These are phyloP conservation scores for Blastobotrys capitulatus DNA, from an alignment of 1,139 yeast genomes.

Conservation along the genomic window DNA sequence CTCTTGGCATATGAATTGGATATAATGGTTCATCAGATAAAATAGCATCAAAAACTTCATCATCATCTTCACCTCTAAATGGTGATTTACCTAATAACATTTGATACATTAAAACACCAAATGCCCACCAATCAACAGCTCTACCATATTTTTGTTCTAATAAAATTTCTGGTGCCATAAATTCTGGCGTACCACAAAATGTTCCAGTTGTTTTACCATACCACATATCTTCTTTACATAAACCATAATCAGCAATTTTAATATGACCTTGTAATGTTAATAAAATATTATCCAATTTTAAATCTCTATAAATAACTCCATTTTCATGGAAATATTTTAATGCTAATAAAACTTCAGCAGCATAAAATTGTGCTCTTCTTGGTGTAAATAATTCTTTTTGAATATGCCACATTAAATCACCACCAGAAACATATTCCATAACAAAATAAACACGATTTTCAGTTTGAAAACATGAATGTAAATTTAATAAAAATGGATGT, in stretches of 20 bases:
- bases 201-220: slow-evolving; percentile 86
- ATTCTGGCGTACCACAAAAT: slow-evolving; percentile 98
- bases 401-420: slow-evolving; percentile 99
- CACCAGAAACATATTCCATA: slow-evolving; percentile 97
- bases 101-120: slow-evolving; percentile 92
- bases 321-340: slow-evolving; percentile 90
- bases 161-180: slow-evolving; percentile 97
- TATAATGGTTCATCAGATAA: slow-evolving; percentile 95
- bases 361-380: slow-evolving; percentile 91
- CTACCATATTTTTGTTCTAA: slow-evolving; percentile 88
- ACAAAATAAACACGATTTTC: slow-evolving; percentile 96
- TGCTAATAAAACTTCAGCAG: slow-evolving; percentile 91
- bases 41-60: slow-evolving; percentile 96
- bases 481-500: slow-evolving; percentile 87
- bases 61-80: slow-evolving; percentile 97
- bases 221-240: slow-evolving; percentile 97
- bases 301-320: slow-evolving; percentile 93
- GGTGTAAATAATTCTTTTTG: slow-evolving; percentile 88
- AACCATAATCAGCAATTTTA: slow-evolving; percentile 93
- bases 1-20: slow-evolving; percentile 97
- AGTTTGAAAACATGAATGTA: slow-evolving; percentile 96
- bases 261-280: slow-evolving; percentile 91
- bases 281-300: slow-evolving; percentile 89
- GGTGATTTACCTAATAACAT: slow-evolving; percentile 97
- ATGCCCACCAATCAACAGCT: slow-evolving; percentile 99